Evolutionary conservation across 768 basidiomycete genomes (phyloP).

Genomic region (Artomyces pyxidatus): DNA sequence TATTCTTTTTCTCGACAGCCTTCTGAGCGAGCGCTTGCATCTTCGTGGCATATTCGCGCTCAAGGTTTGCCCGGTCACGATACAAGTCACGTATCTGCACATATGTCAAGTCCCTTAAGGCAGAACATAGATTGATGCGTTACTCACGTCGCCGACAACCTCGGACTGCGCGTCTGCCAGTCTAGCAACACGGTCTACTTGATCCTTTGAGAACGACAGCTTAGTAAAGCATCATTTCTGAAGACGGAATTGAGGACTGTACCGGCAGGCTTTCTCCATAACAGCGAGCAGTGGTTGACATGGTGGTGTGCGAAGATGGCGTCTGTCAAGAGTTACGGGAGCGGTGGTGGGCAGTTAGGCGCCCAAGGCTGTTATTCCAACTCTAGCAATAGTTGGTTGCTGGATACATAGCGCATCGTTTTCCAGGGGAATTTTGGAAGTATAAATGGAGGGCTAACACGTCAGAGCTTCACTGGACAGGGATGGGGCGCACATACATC

Average conservation of each 20-base stretch:
- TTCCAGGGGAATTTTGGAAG: too few relatives aligned
- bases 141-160: conserved; percentile 10
- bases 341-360: too few relatives aligned
- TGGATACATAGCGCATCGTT: too few relatives aligned
- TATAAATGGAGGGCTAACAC: too few relatives aligned
- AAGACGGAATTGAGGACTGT: not conserved
- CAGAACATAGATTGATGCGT: not conserved
- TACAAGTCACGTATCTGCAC: conserved; percentile 67
- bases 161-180: conserved; percentile 12
- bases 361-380: too few relatives aligned
- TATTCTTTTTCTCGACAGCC: conserved; percentile 63
- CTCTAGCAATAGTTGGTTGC: too few relatives aligned
- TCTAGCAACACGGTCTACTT: conserved; percentile 18
- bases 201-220: conserved; percentile 7
- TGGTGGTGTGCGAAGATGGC: not conserved
- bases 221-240: conserved; percentile 1
- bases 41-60: conserved; percentile 73
- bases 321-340: too few relatives aligned
- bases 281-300: not conserved
- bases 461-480: too few relatives aligned
- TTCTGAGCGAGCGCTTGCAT: conserved; percentile 59
- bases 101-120: conserved; percentile 1
- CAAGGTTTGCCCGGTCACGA: conserved; percentile 53
- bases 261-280: conserved; percentile 18
- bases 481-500: too few relatives aligned